phyloP scores from a whole-genome alignment of 2,329 filamentous ascomycete species.

The Camptophora hylomeconis region DNA sequence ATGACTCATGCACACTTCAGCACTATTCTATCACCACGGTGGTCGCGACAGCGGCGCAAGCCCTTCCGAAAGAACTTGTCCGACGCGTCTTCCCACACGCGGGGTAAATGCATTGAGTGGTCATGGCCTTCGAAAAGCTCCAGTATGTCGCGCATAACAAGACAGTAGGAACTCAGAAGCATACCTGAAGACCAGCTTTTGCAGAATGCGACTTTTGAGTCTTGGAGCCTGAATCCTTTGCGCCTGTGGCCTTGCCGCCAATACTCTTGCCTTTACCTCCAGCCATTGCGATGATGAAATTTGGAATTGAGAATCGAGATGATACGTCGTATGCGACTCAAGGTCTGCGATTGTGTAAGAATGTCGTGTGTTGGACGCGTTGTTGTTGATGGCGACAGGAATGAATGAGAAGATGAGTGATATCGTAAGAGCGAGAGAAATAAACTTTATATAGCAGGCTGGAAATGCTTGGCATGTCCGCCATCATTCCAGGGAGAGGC shows the following conservation, averaged over 20 bases:
- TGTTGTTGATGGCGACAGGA: conserved; percentile 4
- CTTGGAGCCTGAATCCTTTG: conserved; percentile 73
- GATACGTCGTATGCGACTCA: conserved; percentile 6
- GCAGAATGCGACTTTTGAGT: conserved; percentile 87
- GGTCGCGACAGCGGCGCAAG: no score
- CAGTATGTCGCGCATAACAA: no score
- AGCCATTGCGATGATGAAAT: conserved; percentile 40
- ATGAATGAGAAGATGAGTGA: no score
- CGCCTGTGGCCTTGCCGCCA: conserved; percentile 72
- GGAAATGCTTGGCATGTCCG: background rate
- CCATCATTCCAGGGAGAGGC: background rate
- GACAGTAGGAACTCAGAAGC: no score
- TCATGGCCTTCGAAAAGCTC: no score
- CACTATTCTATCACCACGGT: no score
- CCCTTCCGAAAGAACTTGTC: no score
- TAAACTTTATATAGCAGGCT: no score
- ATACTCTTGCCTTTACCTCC: conserved; percentile 90
- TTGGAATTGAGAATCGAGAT: conserved; percentile 1
- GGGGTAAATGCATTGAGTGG: no score
- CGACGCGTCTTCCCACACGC: no score
- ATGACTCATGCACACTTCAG: no score
- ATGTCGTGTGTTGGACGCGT: conserved; percentile 8
- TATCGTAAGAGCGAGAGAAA: no score
- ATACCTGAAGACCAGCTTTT: conserved; percentile 88
- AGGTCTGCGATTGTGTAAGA: conserved; percentile 3